Evolutionary conservation across 1,284 basidiomycete species (phyloP).

Genomic region (Microbotryum silenes-acaulis): DNA sequence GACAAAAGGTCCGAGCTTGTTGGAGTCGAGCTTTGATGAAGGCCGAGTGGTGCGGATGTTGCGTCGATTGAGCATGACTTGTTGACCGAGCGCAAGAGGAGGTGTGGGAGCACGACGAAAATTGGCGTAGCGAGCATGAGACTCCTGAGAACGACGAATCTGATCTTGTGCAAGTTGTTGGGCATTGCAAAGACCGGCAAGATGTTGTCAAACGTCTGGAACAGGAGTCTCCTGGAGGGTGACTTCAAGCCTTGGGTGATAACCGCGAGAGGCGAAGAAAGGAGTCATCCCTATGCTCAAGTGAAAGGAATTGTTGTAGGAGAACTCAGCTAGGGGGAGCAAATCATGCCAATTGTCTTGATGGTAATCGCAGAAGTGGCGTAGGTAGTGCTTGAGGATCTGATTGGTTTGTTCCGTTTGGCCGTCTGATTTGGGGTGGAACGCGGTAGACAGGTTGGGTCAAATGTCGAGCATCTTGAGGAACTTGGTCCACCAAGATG

Average conservation of each 20-base stretch:
- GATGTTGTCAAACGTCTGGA: too few relatives aligned
- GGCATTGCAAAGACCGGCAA: too few relatives aligned
- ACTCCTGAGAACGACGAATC: too few relatives aligned
- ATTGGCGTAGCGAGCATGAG: too few relatives aligned
- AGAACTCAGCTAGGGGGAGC: constrained; percentile 32
- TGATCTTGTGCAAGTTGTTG: too few relatives aligned
- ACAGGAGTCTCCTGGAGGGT: too few relatives aligned
- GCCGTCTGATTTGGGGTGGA: constrained; percentile 30
- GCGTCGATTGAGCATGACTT: constrained; percentile 25
- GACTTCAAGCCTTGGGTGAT: neutral
- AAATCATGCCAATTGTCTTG: constrained; percentile 32
- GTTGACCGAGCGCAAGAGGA: neutral
- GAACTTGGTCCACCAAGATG: too few relatives aligned
- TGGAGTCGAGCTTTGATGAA: constrained; percentile 8
- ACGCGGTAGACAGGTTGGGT: constrained; percentile 36
- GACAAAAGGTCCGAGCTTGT: constrained; percentile 13
- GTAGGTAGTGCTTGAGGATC: constrained; percentile 42
- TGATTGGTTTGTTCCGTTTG: constrained; percentile 40
- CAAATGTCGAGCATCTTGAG: too few relatives aligned
- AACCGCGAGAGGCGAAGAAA: constrained; percentile 13
- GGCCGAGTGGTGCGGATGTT: constrained; percentile 21
- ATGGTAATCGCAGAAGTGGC: constrained; percentile 18
- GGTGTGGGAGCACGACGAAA: too few relatives aligned
- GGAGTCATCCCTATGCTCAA: constrained; percentile 31
- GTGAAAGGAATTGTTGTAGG: constrained; percentile 34